Evolutionary conservation across 208 protist species (phyloP).

Genomic region (Trypanosoma theileri): DNA sequence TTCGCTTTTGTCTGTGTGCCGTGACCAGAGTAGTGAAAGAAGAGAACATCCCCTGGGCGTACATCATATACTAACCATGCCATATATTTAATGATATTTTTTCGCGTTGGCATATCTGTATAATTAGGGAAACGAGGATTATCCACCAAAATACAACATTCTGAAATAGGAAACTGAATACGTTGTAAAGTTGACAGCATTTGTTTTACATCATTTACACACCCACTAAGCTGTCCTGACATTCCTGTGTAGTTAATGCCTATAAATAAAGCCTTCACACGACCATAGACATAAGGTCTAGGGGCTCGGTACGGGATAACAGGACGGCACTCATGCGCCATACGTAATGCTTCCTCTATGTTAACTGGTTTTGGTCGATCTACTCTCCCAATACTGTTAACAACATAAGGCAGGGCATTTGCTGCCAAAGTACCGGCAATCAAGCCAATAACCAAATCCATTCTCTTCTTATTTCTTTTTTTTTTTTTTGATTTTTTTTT

Average conservation of each 20-base stretch:
- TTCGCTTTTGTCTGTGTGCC: slow-evolving; percentile 61
- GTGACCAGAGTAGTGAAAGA: slow-evolving; percentile 92
- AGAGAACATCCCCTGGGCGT: slow-evolving; percentile 86
- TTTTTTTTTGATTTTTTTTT: background rate
- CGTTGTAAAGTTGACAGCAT: slow-evolving; percentile 81
- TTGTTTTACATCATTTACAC: slow-evolving; percentile 83
- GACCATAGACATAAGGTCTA: slow-evolving; percentile 75
- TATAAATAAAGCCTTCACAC: slow-evolving; percentile 88
- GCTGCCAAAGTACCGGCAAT: slow-evolving; percentile 28
- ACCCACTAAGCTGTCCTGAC: slow-evolving; percentile 62
- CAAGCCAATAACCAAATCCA: slow-evolving; percentile 37
- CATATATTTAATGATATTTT: slow-evolving; percentile 87
- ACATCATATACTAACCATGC: slow-evolving; percentile 77
- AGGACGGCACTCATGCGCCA: slow-evolving; percentile 44
- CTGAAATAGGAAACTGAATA: slow-evolving; percentile 78
- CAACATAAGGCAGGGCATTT: slow-evolving; percentile 33
- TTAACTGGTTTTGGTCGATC: slow-evolving; percentile 62
- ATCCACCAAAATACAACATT: slow-evolving; percentile 88
- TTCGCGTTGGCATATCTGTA: slow-evolving; percentile 70
- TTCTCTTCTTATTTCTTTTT: slow-evolving; percentile 18
- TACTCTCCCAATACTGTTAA: slow-evolving; percentile 59
- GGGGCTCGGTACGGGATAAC: slow-evolving; percentile 75
- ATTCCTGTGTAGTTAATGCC: slow-evolving; percentile 91
- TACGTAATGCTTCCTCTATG: slow-evolving; percentile 42
- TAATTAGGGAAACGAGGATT: slow-evolving; percentile 73